phyloP scores from a whole-genome alignment of 768 basidiomycete genomes.

The Phaffia tasmanica region DNA sequence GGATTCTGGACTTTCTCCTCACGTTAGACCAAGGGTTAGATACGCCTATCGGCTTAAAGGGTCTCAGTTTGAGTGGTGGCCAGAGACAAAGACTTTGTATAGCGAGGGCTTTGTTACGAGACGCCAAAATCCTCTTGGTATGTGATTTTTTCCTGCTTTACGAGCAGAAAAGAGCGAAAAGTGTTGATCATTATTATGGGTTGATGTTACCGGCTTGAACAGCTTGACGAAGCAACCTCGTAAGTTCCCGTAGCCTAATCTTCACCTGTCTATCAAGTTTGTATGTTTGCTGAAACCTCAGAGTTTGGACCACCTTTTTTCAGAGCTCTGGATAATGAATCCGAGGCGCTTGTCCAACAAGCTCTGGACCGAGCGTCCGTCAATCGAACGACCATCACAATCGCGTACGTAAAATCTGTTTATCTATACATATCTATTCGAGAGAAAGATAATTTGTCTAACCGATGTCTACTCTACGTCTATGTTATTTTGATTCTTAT shows the following conservation, averaged over 20 bases:
- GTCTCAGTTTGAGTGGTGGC: constrained; percentile 33
- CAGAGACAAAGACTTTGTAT: constrained; percentile 37
- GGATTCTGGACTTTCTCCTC: constrained; percentile 13
- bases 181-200: neutral
- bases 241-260: neutral
- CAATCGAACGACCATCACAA: constrained; percentile 33
- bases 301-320: too few species aligned
- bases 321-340: constrained; percentile 33
- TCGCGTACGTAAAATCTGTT: constrained; percentile 33
- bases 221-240: constrained; percentile 14
- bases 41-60: constrained; percentile 35
- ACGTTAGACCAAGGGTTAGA: constrained; percentile 32
- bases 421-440: neutral
- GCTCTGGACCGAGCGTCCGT: constrained; percentile 33
- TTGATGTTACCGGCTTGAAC: neutral
- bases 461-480: neutral
- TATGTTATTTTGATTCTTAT: neutral
- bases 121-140: constrained; percentile 35
- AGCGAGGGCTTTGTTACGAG: constrained; percentile 34
- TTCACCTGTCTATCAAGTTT: too few species aligned
- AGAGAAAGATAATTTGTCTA: neutral
- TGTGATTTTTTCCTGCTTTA: constrained; percentile 26
- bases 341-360: constrained; percentile 32
- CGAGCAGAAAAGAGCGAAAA: neutral
- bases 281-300: too few species aligned